Percentiles rank a stretch among this genome's conserved stretches.
phyloP scores from a whole-genome alignment of 2,329 filamentous ascomycete species.

The Fusarium illudens region DNA sequence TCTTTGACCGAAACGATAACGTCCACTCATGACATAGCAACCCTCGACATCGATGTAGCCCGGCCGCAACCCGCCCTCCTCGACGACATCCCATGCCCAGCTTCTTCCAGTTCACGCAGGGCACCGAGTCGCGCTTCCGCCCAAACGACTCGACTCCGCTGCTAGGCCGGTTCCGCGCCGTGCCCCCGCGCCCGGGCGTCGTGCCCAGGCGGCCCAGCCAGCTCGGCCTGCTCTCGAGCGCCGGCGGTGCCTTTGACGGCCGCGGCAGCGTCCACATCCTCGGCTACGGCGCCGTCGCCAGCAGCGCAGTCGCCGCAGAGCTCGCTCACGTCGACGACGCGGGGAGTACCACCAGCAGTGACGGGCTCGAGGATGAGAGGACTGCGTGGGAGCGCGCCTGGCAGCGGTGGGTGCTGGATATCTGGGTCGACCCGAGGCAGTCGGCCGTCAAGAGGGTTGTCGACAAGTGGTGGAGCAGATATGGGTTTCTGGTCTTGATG shows the following conservation, averaged over 20 bases:
- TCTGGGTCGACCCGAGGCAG: constrained; percentile 70
- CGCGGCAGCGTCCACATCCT: constrained; percentile 63
- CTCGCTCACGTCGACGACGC: constrained; percentile 47
- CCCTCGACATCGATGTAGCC: constrained; percentile 31
- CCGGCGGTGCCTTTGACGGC: constrained; percentile 41
- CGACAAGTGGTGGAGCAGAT: constrained; percentile 70
- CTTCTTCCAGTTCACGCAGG: constrained; percentile 74
- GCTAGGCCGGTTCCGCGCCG: constrained; percentile 71
- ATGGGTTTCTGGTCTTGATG: constrained; percentile 67
- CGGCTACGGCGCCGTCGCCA: constrained; percentile 60
- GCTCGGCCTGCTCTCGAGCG: constrained; percentile 51
- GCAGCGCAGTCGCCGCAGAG: constrained; percentile 50
- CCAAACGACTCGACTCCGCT: constrained; percentile 66
- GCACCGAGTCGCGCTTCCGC: constrained; percentile 65
- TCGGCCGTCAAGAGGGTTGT: constrained; percentile 65
- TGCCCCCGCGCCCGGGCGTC: constrained; percentile 55
- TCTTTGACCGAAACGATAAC: neutral
- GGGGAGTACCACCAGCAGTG: constrained; percentile 30
- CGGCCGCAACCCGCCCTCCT: constrained; percentile 17
- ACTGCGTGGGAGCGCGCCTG: constrained; percentile 47
- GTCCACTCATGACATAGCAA: constrained; percentile 1
- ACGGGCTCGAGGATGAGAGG: constrained; percentile 48
- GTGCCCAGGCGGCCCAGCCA: constrained; percentile 46
- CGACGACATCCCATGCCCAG: constrained; percentile 60
- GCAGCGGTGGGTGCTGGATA: constrained; percentile 55